These are phyloP conservation scores for Paratinospora sagittata DNA, from an alignment of 164 flowering plant species.

Conservation along the genomic window DNA sequence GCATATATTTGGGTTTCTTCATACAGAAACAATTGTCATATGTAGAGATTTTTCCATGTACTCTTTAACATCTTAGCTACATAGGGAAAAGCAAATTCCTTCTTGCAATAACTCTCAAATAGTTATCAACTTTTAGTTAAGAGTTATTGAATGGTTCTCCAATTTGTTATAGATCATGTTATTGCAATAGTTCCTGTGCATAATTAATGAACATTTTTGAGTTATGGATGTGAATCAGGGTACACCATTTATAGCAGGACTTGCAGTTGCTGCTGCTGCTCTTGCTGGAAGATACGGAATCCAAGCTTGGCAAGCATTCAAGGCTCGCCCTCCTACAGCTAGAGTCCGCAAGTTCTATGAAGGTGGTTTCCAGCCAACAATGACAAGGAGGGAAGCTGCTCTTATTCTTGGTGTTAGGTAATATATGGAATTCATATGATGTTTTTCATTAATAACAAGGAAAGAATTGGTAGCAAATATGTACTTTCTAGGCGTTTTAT, in stretches of 20 bases:
- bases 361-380: conserved; percentile 83
- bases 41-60: too few relatives aligned
- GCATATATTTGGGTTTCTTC: too few relatives aligned
- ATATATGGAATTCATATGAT: not conserved
- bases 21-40: too few relatives aligned
- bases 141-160: too few relatives aligned
- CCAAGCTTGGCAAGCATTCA: conserved; percentile 85
- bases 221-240: conserved; percentile 31
- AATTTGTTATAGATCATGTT: too few relatives aligned
- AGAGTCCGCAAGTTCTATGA: conserved; percentile 75
- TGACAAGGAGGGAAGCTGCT: conserved; percentile 94
- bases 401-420: conserved; percentile 89
- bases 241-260: conserved; percentile 68
- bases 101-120: too few relatives aligned
- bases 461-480: not conserved
- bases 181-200: not conserved
- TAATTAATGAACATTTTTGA: not conserved
- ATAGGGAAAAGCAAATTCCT: too few relatives aligned
- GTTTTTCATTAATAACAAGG: not conserved
- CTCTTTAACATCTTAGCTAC: too few relatives aligned
- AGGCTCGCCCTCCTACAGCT: conserved; percentile 64
- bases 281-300: conserved; percentile 73
- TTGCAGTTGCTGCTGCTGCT: conserved; percentile 81
- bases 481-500: not conserved
- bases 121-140: too few relatives aligned